These are phyloP conservation scores for Candolleomyces eurysporus DNA, from an alignment of 768 basidiomycete species.

Conservation along the genomic window DNA sequence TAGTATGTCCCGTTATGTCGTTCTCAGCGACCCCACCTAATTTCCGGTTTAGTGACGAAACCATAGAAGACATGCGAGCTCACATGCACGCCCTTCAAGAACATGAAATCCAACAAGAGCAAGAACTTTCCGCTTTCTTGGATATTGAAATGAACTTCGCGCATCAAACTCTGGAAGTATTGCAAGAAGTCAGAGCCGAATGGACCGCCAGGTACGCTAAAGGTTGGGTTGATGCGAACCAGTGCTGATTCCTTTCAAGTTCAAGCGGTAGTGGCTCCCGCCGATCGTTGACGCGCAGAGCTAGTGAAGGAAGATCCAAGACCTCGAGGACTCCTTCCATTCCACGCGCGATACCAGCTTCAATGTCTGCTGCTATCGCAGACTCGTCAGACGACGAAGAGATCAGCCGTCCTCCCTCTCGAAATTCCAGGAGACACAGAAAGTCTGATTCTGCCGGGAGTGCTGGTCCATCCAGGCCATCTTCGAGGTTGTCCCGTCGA, in stretches of 20 bases:
- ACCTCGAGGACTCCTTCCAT: conserved; percentile 1
- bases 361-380: neutral
- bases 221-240: neutral
- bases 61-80: conserved; percentile 77
- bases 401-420: conserved; percentile 18
- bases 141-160: conserved; percentile 75
- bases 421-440: conserved; percentile 22
- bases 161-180: conserved; percentile 66
- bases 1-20: conserved; percentile 47
- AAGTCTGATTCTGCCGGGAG: conserved; percentile 43
- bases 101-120: conserved; percentile 69
- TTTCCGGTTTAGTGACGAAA: conserved; percentile 65
- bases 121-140: conserved; percentile 68
- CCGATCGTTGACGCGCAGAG: neutral
- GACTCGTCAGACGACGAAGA: conserved; percentile 38
- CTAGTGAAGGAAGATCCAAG: neutral
- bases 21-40: neutral
- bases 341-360: neutral
- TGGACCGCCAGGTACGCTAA: conserved; percentile 58
- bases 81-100: conserved; percentile 81
- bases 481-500: conserved; percentile 56
- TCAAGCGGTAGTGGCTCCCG: neutral
- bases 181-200: conserved; percentile 62
- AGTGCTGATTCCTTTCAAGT: neutral
- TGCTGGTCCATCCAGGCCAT: conserved; percentile 48